These are phyloP conservation scores for Diaporthe ilicicola DNA, from an alignment of 2,329 filamentous ascomycete genomes.

Conservation along the genomic window DNA sequence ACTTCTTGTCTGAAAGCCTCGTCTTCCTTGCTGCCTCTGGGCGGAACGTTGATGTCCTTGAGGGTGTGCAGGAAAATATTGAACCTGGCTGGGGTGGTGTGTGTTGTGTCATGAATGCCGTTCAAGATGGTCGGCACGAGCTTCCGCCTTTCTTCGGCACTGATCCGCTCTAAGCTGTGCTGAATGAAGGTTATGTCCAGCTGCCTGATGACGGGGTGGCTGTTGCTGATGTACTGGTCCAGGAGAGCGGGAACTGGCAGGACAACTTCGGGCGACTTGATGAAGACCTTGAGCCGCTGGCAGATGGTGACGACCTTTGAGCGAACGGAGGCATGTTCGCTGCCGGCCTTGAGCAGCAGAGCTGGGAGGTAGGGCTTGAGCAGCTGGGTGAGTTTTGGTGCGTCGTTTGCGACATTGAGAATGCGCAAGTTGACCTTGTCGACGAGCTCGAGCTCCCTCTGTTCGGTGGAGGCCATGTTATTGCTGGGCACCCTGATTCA, in stretches of 20 bases:
- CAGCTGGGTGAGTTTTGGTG: constrained; percentile 81
- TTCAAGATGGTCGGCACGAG: constrained; percentile 76
- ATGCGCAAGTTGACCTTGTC: constrained; percentile 89
- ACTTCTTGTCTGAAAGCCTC: constrained; percentile 70
- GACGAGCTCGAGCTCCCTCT: constrained; percentile 82
- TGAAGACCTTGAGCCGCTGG: constrained; percentile 62
- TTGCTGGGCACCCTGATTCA: background rate
- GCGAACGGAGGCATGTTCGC: constrained; percentile 80
- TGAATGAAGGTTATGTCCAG: constrained; percentile 91
- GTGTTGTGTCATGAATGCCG: constrained; percentile 69
- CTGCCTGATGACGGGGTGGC: constrained; percentile 80
- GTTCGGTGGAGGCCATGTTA: constrained; percentile 54
- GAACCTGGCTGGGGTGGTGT: constrained; percentile 70
- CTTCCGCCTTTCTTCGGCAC: constrained; percentile 69
- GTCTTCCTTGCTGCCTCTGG: constrained; percentile 83
- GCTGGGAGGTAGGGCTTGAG: constrained; percentile 83
- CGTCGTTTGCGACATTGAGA: constrained; percentile 79
- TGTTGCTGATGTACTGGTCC: constrained; percentile 86
- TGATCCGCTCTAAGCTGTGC: constrained; percentile 70
- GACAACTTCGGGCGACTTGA: constrained; percentile 67
- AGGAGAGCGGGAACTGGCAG: constrained; percentile 86
- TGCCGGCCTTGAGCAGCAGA: constrained; percentile 85
- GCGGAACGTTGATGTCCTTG: constrained; percentile 74
- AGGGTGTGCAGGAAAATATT: constrained; percentile 83
- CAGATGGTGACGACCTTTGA: constrained; percentile 71